Evolutionary conservation across 2,329 filamentous ascomycete species (phyloP).

Genomic region (Dactylonectria macrodidyma): DNA sequence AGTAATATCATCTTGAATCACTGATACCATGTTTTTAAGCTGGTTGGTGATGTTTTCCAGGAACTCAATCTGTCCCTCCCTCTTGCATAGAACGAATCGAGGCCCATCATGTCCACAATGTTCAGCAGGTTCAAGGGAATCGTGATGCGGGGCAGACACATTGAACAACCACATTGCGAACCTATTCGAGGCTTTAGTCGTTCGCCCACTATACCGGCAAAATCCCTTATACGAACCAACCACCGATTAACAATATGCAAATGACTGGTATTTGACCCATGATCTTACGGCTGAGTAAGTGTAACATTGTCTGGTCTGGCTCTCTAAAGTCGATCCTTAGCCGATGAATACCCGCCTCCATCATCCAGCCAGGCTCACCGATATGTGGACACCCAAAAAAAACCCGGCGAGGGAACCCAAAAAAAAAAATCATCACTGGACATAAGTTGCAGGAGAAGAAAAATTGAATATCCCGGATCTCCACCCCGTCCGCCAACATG

Average conservation of each 20-base stretch:
- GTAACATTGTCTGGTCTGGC: not conserved
- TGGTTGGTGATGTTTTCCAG: not conserved
- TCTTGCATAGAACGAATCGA: not conserved
- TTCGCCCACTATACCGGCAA: no score
- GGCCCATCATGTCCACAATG: not conserved
- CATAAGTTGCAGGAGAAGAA: slow-evolving; percentile 27
- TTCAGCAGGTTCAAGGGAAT: not conserved
- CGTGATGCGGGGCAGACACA: no score
- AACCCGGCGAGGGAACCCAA: slow-evolving; percentile 24
- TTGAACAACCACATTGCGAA: no score
- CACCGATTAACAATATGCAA: not conserved
- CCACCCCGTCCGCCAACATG: slow-evolving; percentile 67
- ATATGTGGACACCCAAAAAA: slow-evolving; percentile 32
- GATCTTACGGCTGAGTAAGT: not conserved
- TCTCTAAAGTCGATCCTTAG: slow-evolving; percentile 12
- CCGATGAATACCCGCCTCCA: slow-evolving; percentile 38
- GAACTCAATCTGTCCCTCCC: not conserved
- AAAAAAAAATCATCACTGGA: slow-evolving; percentile 35
- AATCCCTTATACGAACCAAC: no score
- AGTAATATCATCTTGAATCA: not conserved
- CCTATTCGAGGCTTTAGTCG: no score
- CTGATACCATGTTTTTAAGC: not conserved
- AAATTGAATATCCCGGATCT: slow-evolving; percentile 6
- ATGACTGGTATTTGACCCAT: not conserved
- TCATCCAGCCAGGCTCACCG: slow-evolving; percentile 12